Evolutionary conservation across 495 filamentous ascomycete genomes (phyloP).

Genomic region (Penicillium ucsense): DNA sequence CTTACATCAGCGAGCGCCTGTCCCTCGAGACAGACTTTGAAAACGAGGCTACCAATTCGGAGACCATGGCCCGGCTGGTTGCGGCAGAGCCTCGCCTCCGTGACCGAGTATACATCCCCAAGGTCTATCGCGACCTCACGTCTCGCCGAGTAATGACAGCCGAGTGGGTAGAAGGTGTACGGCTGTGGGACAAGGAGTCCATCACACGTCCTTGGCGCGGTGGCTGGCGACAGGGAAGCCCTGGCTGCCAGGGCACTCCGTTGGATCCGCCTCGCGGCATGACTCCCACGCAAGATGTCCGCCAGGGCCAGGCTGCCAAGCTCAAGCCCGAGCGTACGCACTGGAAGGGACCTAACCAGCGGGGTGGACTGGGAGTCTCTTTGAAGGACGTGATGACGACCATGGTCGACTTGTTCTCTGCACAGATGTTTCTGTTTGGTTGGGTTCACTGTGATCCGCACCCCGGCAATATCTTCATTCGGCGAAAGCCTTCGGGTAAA

Average conservation of each 20-base stretch:
- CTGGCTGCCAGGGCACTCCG: constrained; percentile 61
- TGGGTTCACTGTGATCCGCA: constrained; percentile 93
- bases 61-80: constrained; percentile 70
- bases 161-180: constrained; percentile 93
- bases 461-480: constrained; percentile 93
- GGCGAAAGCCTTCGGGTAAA: constrained; percentile 68
- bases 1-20: constrained; percentile 80
- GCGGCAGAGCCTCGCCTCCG: constrained; percentile 65
- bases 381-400: constrained; percentile 86
- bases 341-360: constrained; percentile 62
- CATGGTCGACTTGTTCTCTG: constrained; percentile 90
- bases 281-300: constrained; percentile 13
- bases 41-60: constrained; percentile 82
- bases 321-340: constrained; percentile 71
- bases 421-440: constrained; percentile 95
- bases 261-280: constrained; percentile 40
- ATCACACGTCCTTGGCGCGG: constrained; percentile 68
- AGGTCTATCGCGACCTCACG: constrained; percentile 71
- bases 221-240: constrained; percentile 62
- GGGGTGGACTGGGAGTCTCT: constrained; percentile 72
- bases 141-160: constrained; percentile 84
- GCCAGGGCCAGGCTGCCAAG: constrained; percentile 27
- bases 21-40: constrained; percentile 88
- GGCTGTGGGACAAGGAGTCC: constrained; percentile 79
- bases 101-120: constrained; percentile 77